Evolutionary conservation across 352 stramenopile species (phyloP).

Genomic region (Phytophthora multivora): DNA sequence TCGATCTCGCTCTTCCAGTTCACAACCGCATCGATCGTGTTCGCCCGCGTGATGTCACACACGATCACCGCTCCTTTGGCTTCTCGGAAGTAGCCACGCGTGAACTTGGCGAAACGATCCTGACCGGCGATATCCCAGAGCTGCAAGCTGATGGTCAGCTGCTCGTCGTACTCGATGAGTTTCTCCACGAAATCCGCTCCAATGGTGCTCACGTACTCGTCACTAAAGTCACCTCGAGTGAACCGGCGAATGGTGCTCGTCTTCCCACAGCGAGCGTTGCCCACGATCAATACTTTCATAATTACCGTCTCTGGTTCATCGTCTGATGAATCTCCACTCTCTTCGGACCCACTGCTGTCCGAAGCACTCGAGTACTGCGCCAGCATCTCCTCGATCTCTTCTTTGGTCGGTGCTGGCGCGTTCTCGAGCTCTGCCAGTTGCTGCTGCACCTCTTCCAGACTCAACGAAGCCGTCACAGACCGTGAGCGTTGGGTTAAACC

Average conservation of each 20-base stretch:
- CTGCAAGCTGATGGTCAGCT: conserved; percentile 69
- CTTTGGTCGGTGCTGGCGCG: conserved; percentile 43
- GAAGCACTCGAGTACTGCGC: conserved; percentile 52
- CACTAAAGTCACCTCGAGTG: conserved; percentile 70
- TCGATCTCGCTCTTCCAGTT: conserved; percentile 88
- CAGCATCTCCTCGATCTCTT: conserved; percentile 67
- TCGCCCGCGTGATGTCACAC: conserved; percentile 86
- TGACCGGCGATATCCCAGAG: conserved; percentile 91
- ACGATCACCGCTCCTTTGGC: conserved; percentile 86
- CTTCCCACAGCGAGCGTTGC: conserved; percentile 90
- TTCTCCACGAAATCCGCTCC: conserved; percentile 89
- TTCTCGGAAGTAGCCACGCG: conserved; percentile 82
- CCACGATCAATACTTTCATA: conserved; percentile 88
- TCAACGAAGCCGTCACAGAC: conserved; percentile 23
- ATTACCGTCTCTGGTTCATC: conserved; percentile 56
- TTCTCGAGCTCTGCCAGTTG: conserved; percentile 55
- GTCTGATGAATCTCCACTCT: conserved; percentile 13
- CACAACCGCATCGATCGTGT: conserved; percentile 85
- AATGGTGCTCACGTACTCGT: conserved; percentile 87
- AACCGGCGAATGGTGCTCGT: conserved; percentile 85
- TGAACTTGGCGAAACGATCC: conserved; percentile 90
- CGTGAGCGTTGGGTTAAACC: conserved; percentile 4
- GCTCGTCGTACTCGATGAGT: conserved; percentile 62
- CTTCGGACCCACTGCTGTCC: conserved; percentile 9
- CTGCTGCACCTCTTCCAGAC: conserved; percentile 57